These are phyloP conservation scores for Laguncularia racemosa DNA, from an alignment of 345 rosid genomes.

Conservation along the genomic window DNA sequence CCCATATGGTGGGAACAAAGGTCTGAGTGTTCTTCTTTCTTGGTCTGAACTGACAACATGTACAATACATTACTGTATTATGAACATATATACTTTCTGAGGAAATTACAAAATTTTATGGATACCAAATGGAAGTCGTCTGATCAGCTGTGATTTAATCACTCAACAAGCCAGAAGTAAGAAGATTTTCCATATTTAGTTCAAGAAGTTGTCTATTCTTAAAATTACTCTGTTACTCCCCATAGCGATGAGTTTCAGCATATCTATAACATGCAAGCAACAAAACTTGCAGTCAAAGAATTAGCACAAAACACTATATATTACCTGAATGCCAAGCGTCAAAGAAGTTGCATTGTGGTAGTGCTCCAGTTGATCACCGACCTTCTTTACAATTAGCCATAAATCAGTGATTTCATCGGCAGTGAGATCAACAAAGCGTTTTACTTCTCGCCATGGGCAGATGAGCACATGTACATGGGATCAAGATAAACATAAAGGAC, in stretches of 20 bases:
- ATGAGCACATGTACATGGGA: slow-evolving; percentile 77
- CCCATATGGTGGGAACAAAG: no score
- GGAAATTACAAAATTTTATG: no score
- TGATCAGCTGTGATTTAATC: no score
- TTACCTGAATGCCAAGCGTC: slow-evolving; percentile 74
- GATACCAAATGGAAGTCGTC: no score
- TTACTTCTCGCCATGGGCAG: slow-evolving; percentile 76
- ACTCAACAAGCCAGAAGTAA: no score
- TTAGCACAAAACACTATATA: neutral
- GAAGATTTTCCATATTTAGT: no score
- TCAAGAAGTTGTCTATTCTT: no score
- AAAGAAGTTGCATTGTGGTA: slow-evolving; percentile 76
- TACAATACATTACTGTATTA: no score
- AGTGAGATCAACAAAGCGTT: slow-evolving; percentile 83
- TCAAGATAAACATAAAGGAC: slow-evolving; percentile 36
- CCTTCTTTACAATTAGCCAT: slow-evolving; percentile 72
- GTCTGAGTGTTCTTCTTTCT: no score
- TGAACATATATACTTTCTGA: no score
- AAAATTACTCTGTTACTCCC: no score
- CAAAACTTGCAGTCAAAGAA: neutral
- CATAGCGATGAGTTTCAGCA: neutral
- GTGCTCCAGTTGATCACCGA: slow-evolving; percentile 65
- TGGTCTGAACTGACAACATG: no score
- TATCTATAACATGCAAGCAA: neutral
- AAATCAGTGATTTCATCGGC: slow-evolving; percentile 70